These are phyloP conservation scores for Chimonanthus praecox DNA, from an alignment of 164 flowering plant genomes.

Conservation along the genomic window DNA sequence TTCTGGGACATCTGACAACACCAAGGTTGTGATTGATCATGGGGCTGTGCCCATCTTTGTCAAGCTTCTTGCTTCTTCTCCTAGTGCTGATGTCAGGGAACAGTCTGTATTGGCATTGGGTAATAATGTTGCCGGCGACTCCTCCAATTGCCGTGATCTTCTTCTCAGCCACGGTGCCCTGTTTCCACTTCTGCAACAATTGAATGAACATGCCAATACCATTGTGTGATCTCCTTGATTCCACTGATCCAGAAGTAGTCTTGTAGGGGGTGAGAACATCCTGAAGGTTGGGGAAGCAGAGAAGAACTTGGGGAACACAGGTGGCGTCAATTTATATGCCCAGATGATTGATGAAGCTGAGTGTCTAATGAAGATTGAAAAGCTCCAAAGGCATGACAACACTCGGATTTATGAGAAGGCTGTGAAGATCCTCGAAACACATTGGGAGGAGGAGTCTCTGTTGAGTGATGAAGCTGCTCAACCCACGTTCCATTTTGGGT, in stretches of 20 bases:
- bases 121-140: constrained; percentile 77
- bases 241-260: constrained; percentile 73
- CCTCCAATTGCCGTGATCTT: constrained; percentile 72
- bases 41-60: constrained; percentile 83
- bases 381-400: constrained; percentile 65
- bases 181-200: constrained; percentile 60
- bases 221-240: constrained; percentile 57
- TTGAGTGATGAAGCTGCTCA: constrained; percentile 42
- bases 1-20: constrained; percentile 65
- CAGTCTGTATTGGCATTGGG: constrained; percentile 97
- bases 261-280: constrained; percentile 64
- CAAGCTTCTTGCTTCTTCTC: constrained; percentile 62
- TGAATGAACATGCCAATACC: constrained; percentile 55
- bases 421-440: constrained; percentile 59
- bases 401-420: constrained; percentile 67
- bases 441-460: constrained; percentile 56
- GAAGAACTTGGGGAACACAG: constrained; percentile 27
- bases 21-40: constrained; percentile 37
- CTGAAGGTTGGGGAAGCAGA: too few relatives aligned
- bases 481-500: constrained; percentile 51
- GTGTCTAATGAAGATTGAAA: constrained; percentile 63
- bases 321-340: constrained; percentile 49
- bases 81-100: constrained; percentile 81
- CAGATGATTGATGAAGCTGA: constrained; percentile 59
- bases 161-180: constrained; percentile 71